These are phyloP conservation scores for Bruguiera parviflora DNA, from an alignment of 345 rosid species.

Conservation along the genomic window DNA sequence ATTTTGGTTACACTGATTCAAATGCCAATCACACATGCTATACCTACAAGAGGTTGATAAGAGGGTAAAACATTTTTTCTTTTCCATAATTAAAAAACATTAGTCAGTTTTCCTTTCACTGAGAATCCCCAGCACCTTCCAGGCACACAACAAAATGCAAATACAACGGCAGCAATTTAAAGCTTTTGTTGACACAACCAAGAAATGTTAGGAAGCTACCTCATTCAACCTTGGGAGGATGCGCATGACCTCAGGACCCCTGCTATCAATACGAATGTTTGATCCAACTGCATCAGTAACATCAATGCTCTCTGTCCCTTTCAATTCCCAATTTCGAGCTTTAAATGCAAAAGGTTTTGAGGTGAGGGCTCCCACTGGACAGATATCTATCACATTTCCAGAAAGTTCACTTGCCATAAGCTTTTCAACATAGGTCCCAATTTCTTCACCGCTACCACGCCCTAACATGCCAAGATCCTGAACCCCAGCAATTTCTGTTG, in stretches of 20 bases:
- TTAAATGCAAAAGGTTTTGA: constrained; percentile 98
- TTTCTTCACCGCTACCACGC: constrained; percentile 99
- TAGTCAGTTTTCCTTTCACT: background rate
- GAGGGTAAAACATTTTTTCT: too few species aligned
- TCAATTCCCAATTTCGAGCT: constrained; percentile 99
- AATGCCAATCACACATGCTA: too few species aligned
- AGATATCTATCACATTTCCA: constrained; percentile 95
- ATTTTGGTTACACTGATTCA: too few species aligned
- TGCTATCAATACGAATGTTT: constrained; percentile 91
- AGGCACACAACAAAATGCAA: background rate
- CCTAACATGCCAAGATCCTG: constrained; percentile 98
- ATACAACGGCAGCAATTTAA: background rate
- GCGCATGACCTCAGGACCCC: constrained; percentile 99
- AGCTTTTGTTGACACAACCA: constrained; percentile 4
- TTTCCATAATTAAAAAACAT: background rate
- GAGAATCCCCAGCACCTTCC: background rate
- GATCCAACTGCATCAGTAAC: constrained; percentile 96
- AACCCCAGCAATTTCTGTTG: constrained; percentile 95
- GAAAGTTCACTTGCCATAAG: constrained; percentile 99
- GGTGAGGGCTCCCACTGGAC: constrained; percentile 98
- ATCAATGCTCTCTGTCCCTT: constrained; percentile 95
- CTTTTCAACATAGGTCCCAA: constrained; percentile 96
- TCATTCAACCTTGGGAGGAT: constrained; percentile 86
- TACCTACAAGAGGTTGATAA: too few species aligned
- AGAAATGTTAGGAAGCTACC: constrained; percentile 38